These are phyloP conservation scores for Austropuccinia psidii DNA, from an alignment of 1,284 basidiomycete species.

Conservation along the genomic window DNA sequence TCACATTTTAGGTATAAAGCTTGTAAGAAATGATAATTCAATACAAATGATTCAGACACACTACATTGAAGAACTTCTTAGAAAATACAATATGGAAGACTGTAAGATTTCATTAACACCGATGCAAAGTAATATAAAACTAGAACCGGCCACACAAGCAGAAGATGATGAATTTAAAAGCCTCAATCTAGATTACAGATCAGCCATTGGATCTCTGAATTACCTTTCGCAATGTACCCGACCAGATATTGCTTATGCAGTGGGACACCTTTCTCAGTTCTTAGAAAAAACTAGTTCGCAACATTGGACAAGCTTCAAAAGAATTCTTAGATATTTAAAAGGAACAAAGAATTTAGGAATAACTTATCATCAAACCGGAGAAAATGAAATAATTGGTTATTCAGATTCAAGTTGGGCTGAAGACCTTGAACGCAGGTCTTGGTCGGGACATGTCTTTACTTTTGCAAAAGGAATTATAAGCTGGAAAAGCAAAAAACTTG, in stretches of 20 bases:
- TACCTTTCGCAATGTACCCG: conserved; percentile 27
- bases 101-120: conserved; percentile 8
- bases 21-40: background rate
- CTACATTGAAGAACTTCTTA: background rate
- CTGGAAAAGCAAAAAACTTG: conserved; percentile 20
- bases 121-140: conserved; percentile 30
- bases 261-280: conserved; percentile 25
- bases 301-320: conserved; percentile 22
- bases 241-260: conserved; percentile 28
- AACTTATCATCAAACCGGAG: background rate
- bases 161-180: conserved; percentile 8
- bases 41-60: background rate
- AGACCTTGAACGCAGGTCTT: no score
- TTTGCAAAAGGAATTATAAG: no score
- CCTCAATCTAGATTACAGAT: background rate
- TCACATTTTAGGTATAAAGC: conserved; percentile 25
- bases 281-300: conserved; percentile 5
- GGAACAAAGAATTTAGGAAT: conserved; percentile 14
- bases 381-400: conserved; percentile 8
- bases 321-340: conserved; percentile 25
- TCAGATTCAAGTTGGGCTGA: conserved; percentile 30
- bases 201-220: conserved; percentile 24
- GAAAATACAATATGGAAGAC: conserved; percentile 15
- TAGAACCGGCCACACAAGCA: conserved; percentile 11
- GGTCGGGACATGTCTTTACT: no score